Evolutionary conservation across 768 basidiomycete genomes (phyloP).

Genomic region (Lactarius hengduanensis): DNA sequence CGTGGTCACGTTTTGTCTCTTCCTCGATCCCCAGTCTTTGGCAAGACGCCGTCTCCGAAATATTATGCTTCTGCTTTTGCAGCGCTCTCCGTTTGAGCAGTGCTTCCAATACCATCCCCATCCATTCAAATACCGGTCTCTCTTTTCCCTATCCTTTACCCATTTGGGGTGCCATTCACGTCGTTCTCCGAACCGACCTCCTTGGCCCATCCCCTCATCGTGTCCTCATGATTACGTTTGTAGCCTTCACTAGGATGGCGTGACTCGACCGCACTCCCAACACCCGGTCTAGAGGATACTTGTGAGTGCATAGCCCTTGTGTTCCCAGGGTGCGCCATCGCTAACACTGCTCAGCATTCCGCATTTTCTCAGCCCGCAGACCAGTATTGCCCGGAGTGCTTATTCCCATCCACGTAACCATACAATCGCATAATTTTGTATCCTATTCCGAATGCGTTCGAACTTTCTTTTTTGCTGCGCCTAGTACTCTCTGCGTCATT

Average conservation of each 20-base stretch:
- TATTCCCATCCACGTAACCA: neutral
- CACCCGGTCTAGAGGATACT: neutral
- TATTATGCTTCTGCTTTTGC: neutral
- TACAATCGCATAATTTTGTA: neutral
- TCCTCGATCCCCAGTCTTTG: neutral
- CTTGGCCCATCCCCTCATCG: neutral
- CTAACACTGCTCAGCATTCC: neutral
- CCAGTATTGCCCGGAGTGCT: neutral
- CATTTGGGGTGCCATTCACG: neutral
- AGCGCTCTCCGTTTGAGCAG: neutral
- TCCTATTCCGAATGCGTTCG: neutral
- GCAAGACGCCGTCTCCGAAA: neutral
- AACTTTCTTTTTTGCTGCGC: neutral
- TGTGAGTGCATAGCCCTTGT: constrained; percentile 6
- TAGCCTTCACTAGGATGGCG: neutral
- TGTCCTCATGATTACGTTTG: neutral
- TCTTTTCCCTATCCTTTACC: neutral
- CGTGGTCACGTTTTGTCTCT: neutral
- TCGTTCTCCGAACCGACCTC: neutral
- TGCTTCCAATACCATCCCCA: neutral
- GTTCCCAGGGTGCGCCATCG: neutral
- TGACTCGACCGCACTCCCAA: constrained; percentile 7
- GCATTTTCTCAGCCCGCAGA: neutral
- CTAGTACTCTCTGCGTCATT: neutral
- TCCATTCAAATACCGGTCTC: neutral